Evolutionary conservation across 1,284 basidiomycete species (phyloP), one percentile per base, ranked within the genome.

Genomic region (Malassezia psittaci): DNA sequence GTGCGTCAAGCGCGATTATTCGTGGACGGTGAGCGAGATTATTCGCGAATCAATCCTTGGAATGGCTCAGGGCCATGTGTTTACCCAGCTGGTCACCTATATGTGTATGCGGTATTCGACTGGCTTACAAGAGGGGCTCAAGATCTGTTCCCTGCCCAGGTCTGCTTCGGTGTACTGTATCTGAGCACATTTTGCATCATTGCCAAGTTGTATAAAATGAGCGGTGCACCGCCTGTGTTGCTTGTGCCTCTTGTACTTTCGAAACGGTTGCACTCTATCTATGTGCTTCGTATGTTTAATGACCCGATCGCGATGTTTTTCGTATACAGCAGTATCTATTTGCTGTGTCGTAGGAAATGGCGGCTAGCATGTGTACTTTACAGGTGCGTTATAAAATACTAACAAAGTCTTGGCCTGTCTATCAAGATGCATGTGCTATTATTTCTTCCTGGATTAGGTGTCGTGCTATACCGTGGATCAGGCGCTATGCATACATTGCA

Each of bases 401-500:
- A 19, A n/a, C 5, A 3, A 63, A 94, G 91, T 63, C 75, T 83
- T 8, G 90, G 90, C 0, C 76, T 98, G 5, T 90, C 89, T 2
- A 81, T 96, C 64, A 99, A 99, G 77, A 98, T 99, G 94, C 94
- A 88, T 42, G 83, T 86, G 36, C 77, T 98, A 15, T 81, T 98
- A n/a, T 94, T 90, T 77, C 77, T 96, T 1, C 93, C 93, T 1
- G 76, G 68, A n/a, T 57, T 69, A 18, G 90, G 86, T 4, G 78
- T 94, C 5, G 77, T 91, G 8, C 83, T 91, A 12, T 67, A 66
- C 55, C 51, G 54, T 19, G 60, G 59, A 10, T 48, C 78, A 45
- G 90, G 91, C 18, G 69, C 88, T 11, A 18, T 21, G 29, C 45
- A 49, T 32, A 49, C 58, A 0, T 1, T 63, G 9, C 39, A 29